phyloP scores from a whole-genome alignment of 352 stramenopile species.

The Albugo candida region DNA sequence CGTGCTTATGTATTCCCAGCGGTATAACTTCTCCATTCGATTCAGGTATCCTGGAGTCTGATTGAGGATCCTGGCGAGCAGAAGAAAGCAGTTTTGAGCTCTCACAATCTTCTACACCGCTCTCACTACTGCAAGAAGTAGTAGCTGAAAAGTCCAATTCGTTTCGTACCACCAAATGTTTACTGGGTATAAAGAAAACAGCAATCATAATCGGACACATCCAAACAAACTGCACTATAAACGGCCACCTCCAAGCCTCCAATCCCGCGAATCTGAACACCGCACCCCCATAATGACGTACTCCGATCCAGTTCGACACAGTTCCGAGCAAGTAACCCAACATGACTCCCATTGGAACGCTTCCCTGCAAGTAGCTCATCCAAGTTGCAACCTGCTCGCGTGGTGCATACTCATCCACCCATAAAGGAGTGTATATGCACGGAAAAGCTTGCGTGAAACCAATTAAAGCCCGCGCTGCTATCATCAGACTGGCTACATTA shows the following conservation, averaged over 20 bases:
- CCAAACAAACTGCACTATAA: conserved; percentile 61
- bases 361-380: conserved; percentile 75
- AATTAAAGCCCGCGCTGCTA: conserved; percentile 40
- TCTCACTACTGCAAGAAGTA: conserved; percentile 20
- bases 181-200: conserved; percentile 65
- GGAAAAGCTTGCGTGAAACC: conserved; percentile 71
- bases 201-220: conserved; percentile 53
- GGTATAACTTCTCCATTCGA: no score
- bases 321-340: conserved; percentile 69
- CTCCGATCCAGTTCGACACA: conserved; percentile 48
- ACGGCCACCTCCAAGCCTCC: conserved; percentile 67
- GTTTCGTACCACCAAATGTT: conserved; percentile 52
- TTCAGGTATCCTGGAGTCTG: no score
- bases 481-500: conserved; percentile 59
- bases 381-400: conserved; percentile 51
- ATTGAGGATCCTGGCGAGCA: no score
- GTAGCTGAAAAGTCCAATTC: conserved; percentile 21
- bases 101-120: conserved; percentile 3
- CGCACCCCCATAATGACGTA: conserved; percentile 6
- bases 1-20: no score
- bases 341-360: conserved; percentile 70
- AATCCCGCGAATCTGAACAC: conserved; percentile 37
- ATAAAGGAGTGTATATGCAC: conserved; percentile 69
- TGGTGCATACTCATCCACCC: conserved; percentile 70
- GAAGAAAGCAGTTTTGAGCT: no score